A percentile compares a stretch with the other conserved stretches of the same genome.
phyloP scores from a whole-genome alignment of 164 flowering plant genomes.

The Berberis vulgaris region DNA sequence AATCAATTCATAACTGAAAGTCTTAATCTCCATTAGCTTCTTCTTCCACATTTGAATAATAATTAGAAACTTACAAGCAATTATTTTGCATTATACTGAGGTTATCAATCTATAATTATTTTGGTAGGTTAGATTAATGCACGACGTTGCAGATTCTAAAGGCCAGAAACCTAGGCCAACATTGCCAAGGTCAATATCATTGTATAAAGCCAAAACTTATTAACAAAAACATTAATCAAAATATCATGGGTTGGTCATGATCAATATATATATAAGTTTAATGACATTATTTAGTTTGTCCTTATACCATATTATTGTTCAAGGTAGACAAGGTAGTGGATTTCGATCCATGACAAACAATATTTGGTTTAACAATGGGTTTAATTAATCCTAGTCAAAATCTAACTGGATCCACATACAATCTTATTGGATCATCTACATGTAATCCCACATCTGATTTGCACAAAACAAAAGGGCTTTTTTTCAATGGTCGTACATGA shows the following conservation, averaged over 20 bases:
- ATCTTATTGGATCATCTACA: too few species aligned
- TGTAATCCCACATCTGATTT: too few species aligned
- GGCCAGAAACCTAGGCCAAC: background rate
- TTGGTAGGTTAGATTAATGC: conserved; percentile 8
- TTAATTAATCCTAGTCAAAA: too few species aligned
- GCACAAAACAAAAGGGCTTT: too few species aligned
- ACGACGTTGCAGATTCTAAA: background rate
- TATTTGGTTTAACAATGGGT: too few species aligned
- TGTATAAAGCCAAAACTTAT: background rate
- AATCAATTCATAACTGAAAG: background rate
- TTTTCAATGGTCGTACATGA: too few species aligned
- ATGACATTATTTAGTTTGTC: too few species aligned
- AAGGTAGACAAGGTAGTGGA: too few species aligned
- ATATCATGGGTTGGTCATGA: background rate
- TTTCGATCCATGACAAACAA: too few species aligned
- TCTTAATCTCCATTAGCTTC: conserved; percentile 6
- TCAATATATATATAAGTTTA: background rate
- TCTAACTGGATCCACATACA: too few species aligned
- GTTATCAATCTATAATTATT: conserved; percentile 2
- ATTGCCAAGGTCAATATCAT: background rate
- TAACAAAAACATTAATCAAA: background rate
- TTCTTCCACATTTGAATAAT: background rate
- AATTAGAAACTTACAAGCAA: background rate
- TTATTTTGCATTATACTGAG: conserved; percentile 1
- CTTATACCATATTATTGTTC: too few species aligned